Percentiles rank a stretch among this genome's conserved stretches.
Conservation (phyloP, 805 yeast genomes). For the Yueomyces sp. region DNA sequence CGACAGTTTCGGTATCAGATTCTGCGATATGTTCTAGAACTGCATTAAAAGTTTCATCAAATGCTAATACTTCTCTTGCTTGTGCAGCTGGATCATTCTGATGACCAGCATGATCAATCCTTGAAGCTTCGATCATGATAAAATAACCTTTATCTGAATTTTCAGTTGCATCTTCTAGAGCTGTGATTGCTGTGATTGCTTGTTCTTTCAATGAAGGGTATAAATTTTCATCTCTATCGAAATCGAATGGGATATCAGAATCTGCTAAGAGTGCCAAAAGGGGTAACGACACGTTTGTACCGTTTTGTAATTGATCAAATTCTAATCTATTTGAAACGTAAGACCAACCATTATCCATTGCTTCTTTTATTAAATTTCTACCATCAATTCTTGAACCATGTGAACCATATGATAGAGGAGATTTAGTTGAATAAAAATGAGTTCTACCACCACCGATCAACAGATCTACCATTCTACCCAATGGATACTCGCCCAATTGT, state of each 20-base stretch:
- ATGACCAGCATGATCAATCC: conserved; percentile 95
- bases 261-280: conserved; percentile 64
- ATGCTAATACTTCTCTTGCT: conserved; percentile 81
- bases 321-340: conserved; percentile 45
- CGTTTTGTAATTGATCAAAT: conserved; percentile 44
- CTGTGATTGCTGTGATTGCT: conserved; percentile 57
- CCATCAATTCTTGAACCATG: conserved; percentile 50
- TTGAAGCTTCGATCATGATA: conserved; percentile 76
- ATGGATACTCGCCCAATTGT: conserved; percentile 67
- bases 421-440: conserved; percentile 45
- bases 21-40: conserved; percentile 57
- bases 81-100: conserved; percentile 90
- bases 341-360: conserved; percentile 41
- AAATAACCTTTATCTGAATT: conserved; percentile 77
- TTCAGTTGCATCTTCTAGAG: conserved; percentile 51
- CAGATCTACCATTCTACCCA: conserved; percentile 71
- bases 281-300: conserved; percentile 59
- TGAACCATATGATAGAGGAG: conserved; percentile 14
- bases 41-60: conserved; percentile 66
- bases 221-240: conserved; percentile 49
- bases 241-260: conserved; percentile 70
- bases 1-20: conserved; percentile 61
- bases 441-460: conserved; percentile 89
- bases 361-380: conserved; percentile 53
- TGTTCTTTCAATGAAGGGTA: conserved; percentile 75